Evolutionary conservation across 495 filamentous ascomycete genomes (phyloP), one percentile per base, ranked within the genome.

Genomic region (Xylaria telfairii): DNA sequence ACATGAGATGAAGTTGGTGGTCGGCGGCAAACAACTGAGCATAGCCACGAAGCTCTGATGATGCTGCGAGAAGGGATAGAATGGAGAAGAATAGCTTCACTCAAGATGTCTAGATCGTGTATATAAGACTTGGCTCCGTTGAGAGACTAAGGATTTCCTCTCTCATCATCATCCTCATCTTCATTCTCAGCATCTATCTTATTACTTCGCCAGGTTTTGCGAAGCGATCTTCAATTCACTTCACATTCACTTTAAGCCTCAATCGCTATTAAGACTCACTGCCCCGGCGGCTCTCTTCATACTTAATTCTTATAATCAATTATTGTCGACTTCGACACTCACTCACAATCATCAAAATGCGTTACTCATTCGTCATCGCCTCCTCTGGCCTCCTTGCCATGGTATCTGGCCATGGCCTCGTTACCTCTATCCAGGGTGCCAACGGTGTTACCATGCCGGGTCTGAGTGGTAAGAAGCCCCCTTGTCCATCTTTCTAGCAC

Each of bases 381-480:
- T 44, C 69, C 65, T 69, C 80, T 32, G 61, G 77, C 54, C 67
- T 78, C 62, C 70, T 83, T 49, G 75, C 75, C 51, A 53, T 64
- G 37, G 67, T 75, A 68, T 76, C 81, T 19, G 77, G 77, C 12
- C 86, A 88, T 70, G 86, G 86, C 71, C 77, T 87, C 17, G 80
- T 87, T 60, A 86, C 85, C 56, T 77, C 81, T 21, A 81, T 88
- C 73, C 71, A 77, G 28, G 86, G 86, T 44, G 85, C 86, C 32
- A 88, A 88, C 67, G 85, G 85, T 12, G 85, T 87, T 6, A 78
- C 76, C 32, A 87, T 88, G 86, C 85, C 87, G 10, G 86, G 82
- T 37, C 81, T 88, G 3, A 83, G 83, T 24, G 80, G 83, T 84
- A 76, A 63, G 78, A 67, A 51, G 56, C 53, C 3, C 3, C 41